A percentile compares a stretch with the other conserved stretches of the same genome.
Evolutionary conservation across 495 filamentous ascomycete genomes (phyloP).

Genomic region (Sordaria brevicollis): DNA sequence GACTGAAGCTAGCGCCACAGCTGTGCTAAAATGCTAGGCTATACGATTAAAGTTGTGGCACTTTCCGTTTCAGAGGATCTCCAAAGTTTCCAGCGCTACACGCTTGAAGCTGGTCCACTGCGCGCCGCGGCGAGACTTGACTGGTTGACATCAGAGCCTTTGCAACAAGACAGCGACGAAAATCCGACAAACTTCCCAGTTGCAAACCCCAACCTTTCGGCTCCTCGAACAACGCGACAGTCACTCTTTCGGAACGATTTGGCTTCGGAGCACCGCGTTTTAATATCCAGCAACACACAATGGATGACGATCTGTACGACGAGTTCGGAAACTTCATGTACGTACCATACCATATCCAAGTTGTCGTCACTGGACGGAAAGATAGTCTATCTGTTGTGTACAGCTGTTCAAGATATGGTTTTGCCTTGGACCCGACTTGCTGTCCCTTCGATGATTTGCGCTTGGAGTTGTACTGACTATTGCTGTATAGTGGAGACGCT

Average conservation of each 20-base stretch:
- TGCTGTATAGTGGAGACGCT: slow-evolving; percentile 53
- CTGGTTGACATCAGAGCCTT: neutral
- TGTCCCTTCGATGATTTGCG: neutral
- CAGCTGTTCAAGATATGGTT: neutral
- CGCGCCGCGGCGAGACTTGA: neutral
- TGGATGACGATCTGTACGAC: slow-evolving; percentile 29
- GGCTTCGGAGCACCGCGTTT: neutral
- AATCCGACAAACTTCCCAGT: neutral
- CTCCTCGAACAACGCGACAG: neutral
- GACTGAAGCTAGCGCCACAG: neutral
- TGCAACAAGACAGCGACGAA: neutral
- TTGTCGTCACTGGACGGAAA: neutral
- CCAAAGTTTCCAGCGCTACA: neutral
- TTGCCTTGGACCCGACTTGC: neutral
- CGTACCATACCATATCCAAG: neutral
- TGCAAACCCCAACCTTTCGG: neutral
- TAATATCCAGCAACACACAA: slow-evolving; percentile 9
- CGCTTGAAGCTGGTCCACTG: neutral
- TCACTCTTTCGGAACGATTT: neutral
- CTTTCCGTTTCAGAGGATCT: neutral
- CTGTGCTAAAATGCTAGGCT: neutral
- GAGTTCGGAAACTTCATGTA: slow-evolving; percentile 31
- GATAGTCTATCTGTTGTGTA: neutral
- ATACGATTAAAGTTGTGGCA: neutral
- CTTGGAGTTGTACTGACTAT: slow-evolving; percentile 1